Evolutionary conservation across 306 rosid species (phyloP).

Genomic region (Cicer yamashitae): DNA sequence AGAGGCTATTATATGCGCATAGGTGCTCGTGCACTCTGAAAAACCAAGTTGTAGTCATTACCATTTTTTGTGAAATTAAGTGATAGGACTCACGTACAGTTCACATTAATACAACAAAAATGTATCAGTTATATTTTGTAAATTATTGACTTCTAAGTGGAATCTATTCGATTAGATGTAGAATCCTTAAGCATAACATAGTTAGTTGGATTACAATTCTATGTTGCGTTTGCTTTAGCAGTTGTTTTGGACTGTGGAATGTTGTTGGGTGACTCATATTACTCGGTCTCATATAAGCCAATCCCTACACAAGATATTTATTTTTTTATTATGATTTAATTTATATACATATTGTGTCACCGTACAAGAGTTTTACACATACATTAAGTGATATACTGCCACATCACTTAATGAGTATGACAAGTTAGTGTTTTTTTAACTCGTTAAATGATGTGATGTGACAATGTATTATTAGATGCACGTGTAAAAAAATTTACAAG

Average conservation of each 20-base stretch:
- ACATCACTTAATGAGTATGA: too few species aligned
- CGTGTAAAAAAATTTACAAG: not conserved
- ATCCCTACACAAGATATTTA: not conserved
- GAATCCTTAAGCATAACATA: constrained; percentile 10
- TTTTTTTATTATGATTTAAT: too few species aligned
- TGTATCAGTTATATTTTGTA: constrained; percentile 11
- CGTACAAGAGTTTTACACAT: too few species aligned
- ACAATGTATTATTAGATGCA: too few species aligned
- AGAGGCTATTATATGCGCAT: constrained; percentile 55
- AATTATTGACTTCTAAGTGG: constrained; percentile 29
- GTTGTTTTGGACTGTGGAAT: constrained; percentile 21
- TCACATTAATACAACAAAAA: constrained; percentile 8
- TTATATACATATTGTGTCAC: too few species aligned
- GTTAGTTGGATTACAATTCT: constrained; percentile 21
- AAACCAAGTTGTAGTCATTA: constrained; percentile 21
- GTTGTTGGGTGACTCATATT: constrained; percentile 36
- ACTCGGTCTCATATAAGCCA: constrained; percentile 11
- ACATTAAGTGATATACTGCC: too few species aligned
- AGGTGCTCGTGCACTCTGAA: constrained; percentile 40
- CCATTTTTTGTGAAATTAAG: constrained; percentile 35
- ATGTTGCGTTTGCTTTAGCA: constrained; percentile 19
- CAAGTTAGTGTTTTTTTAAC: too few species aligned
- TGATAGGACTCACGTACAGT: constrained; percentile 19
- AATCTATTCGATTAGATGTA: constrained; percentile 19
- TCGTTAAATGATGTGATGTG: too few species aligned